Conservation (phyloP, 2,329 filamentous ascomycete species). For the Penicillium sp. region DNA sequence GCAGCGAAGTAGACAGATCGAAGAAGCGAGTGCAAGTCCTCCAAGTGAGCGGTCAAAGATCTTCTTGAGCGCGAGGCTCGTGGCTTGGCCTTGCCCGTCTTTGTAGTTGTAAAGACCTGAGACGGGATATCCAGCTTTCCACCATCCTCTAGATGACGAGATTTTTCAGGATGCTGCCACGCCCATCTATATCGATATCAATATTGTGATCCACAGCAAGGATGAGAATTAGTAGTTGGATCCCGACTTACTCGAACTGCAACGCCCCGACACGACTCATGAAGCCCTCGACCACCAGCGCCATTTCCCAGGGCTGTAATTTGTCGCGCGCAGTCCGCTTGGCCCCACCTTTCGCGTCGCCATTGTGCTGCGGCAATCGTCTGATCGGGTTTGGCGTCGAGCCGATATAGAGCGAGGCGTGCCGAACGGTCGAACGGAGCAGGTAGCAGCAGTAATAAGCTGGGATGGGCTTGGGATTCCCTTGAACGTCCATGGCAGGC, state of each 20-base stretch:
- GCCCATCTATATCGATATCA: slow-evolving; percentile 69
- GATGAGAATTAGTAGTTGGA: background rate
- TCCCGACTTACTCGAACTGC: slow-evolving; percentile 78
- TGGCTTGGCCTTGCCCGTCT: slow-evolving; percentile 44
- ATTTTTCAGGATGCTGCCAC: slow-evolving; percentile 80
- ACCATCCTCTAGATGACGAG: slow-evolving; percentile 64
- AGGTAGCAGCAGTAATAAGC: slow-evolving; percentile 94
- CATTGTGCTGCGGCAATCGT: slow-evolving; percentile 90
- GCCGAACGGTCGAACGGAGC: slow-evolving; percentile 76
- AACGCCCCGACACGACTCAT: slow-evolving; percentile 82
- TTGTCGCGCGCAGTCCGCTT: slow-evolving; percentile 68
- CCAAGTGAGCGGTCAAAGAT: slow-evolving; percentile 68
- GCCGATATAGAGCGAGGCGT: slow-evolving; percentile 76
- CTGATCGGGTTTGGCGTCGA: slow-evolving; percentile 86
- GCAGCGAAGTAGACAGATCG: slow-evolving; percentile 75
- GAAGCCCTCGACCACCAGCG: slow-evolving; percentile 82
- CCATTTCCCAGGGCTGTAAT: slow-evolving; percentile 88
- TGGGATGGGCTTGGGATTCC: slow-evolving; percentile 67
- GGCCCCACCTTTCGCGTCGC: slow-evolving; percentile 77
- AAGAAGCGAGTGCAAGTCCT: slow-evolving; percentile 79
- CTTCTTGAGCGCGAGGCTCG: slow-evolving; percentile 52
- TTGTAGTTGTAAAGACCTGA: slow-evolving; percentile 36
- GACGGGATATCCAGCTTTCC: slow-evolving; percentile 33
- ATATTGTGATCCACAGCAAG: background rate
- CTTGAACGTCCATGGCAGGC: slow-evolving; percentile 24